Conservation (phyloP, 352 stramenopile species). For the Globisporangium nagaii region DNA sequence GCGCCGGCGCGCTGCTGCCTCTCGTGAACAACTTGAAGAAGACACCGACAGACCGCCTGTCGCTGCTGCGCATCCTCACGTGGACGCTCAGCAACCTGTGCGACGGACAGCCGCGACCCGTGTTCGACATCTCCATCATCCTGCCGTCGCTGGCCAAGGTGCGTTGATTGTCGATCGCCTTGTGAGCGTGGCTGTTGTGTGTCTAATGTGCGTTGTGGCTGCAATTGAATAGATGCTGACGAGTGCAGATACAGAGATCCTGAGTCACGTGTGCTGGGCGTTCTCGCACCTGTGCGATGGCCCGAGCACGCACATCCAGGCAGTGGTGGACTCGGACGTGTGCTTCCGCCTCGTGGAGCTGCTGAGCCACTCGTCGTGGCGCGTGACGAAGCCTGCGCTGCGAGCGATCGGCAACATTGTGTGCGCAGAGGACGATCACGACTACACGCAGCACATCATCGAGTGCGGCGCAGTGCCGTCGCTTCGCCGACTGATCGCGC, state of each 20-base stretch:
- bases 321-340: conserved; percentile 88
- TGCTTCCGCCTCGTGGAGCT: conserved; percentile 92
- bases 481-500: conserved; percentile 91
- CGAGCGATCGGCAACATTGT: conserved; percentile 99
- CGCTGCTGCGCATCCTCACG: conserved; percentile 87
- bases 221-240: conserved; percentile 76
- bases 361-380: conserved; percentile 89
- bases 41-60: conserved; percentile 74
- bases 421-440: conserved; percentile 93
- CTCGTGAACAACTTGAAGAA: conserved; percentile 89
- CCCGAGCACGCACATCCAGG: conserved; percentile 94
- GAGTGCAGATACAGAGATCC: conserved; percentile 93
- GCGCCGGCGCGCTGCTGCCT: conserved; percentile 73
- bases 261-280: conserved; percentile 94
- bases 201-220: background rate
- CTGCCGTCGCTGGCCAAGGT: conserved; percentile 80
- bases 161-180: background rate
- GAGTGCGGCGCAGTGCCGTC: conserved; percentile 94
- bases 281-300: conserved; percentile 97
- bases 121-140: conserved; percentile 88
- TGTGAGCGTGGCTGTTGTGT: background rate
- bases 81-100: conserved; percentile 93
- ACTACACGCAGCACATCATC: conserved; percentile 94
- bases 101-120: conserved; percentile 84
- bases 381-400: conserved; percentile 95